phyloP scores from a whole-genome alignment of 148 eudicot species.

The Tetragonia tetragonoides region DNA sequence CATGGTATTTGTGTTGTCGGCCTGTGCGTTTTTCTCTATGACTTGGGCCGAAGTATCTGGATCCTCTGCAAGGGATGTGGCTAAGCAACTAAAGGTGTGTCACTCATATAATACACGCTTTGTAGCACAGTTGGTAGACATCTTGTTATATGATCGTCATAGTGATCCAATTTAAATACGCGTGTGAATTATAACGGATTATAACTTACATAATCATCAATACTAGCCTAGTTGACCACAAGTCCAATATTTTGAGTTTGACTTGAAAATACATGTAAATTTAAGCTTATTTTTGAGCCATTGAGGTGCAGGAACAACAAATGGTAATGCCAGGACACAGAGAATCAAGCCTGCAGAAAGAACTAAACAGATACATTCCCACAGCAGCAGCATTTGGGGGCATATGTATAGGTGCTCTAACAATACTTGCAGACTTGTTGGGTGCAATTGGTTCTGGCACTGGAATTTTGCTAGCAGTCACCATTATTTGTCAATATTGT shows the following conservation, averaged over 20 bases:
- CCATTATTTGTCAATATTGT: slow-evolving; percentile 62
- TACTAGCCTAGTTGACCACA: too few species aligned
- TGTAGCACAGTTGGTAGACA: not conserved
- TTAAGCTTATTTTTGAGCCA: not conserved
- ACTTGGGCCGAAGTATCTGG: slow-evolving; percentile 79
- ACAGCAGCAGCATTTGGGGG: slow-evolving; percentile 38
- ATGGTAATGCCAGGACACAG: slow-evolving; percentile 67
- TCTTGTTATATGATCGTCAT: not conserved
- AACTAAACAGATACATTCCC: slow-evolving; percentile 61
- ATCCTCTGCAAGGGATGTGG: slow-evolving; percentile 71
- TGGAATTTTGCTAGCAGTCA: slow-evolving; percentile 40
- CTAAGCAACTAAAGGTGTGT: slow-evolving; percentile 63
- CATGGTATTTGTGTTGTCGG: slow-evolving; percentile 57
- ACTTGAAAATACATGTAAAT: not conserved
- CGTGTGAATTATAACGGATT: too few species aligned
- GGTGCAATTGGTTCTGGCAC: slow-evolving; percentile 36
- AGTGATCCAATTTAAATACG: not conserved
- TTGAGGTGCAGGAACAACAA: slow-evolving; percentile 52
- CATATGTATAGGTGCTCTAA: slow-evolving; percentile 32
- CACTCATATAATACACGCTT: not conserved
- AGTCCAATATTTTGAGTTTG: not conserved
- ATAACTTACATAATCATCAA: too few species aligned
- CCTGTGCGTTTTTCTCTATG: slow-evolving; percentile 69
- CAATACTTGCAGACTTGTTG: slow-evolving; percentile 59
- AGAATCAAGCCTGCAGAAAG: slow-evolving; percentile 32